phyloP scores from a whole-genome alignment of 1,284 basidiomycete species.

The Schizophyllum amplum region DNA sequence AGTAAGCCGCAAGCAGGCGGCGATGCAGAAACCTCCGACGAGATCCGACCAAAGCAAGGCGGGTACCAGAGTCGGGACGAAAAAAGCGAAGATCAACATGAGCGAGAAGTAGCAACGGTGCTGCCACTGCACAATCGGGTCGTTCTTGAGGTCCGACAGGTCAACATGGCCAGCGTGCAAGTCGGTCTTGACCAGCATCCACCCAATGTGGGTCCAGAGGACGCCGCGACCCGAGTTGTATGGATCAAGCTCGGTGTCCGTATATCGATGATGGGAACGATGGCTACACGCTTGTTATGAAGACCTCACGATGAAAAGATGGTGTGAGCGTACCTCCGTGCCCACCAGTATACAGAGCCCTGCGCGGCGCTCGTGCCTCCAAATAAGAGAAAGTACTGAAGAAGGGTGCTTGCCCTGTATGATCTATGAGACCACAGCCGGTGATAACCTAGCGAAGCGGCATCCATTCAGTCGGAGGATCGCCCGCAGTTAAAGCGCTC shows the following conservation, averaged over 20 bases:
- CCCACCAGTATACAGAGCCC: conserved; percentile 91
- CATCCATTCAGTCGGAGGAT: not conserved
- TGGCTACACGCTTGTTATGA: too few species aligned
- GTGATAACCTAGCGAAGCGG: not conserved
- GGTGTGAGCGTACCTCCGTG: too few species aligned
- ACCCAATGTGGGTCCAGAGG: conserved; percentile 82
- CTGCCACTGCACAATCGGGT: conserved; percentile 77
- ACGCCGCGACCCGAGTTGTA: conserved; percentile 73
- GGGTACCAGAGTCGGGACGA: conserved; percentile 69
- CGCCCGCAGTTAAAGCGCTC: not conserved
- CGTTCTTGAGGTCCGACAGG: conserved; percentile 70
- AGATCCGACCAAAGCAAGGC: conserved; percentile 79
- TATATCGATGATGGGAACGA: conserved; percentile 80
- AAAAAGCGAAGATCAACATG: conserved; percentile 58
- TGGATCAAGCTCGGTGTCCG: conserved; percentile 81
- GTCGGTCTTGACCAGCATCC: conserved; percentile 82
- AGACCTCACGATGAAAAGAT: too few species aligned
- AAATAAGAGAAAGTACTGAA: conserved; percentile 70
- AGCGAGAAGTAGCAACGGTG: conserved; percentile 72
- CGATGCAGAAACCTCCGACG: conserved; percentile 77
- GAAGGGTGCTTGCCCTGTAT: conserved; percentile 71
- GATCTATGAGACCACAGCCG: conserved; percentile 73
- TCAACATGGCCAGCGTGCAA: conserved; percentile 74
- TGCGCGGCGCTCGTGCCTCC: conserved; percentile 84
- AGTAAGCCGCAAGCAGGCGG: conserved; percentile 59